Percentiles rank a stretch among this genome's conserved stretches.
Evolutionary conservation across 495 filamentous ascomycete genomes (phyloP).

Genomic region (Trichocladium uniseriatum): DNA sequence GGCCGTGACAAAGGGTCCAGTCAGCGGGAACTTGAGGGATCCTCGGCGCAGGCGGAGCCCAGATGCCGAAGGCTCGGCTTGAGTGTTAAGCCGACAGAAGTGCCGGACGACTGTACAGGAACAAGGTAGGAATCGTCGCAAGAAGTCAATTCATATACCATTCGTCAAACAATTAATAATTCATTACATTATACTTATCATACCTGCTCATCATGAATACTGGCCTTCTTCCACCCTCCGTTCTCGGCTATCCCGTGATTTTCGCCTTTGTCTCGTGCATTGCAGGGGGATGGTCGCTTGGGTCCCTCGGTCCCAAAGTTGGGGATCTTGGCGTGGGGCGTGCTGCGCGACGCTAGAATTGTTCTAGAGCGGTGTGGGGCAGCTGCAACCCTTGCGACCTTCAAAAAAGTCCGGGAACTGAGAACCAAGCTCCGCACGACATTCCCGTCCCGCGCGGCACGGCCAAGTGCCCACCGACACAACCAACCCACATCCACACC

Average conservation of each 20-base stretch:
- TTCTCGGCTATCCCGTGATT: no score
- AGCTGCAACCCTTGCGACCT: not conserved
- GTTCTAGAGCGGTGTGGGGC: constrained; percentile 18
- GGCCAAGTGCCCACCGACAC: not conserved
- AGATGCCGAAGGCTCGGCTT: constrained; percentile 12
- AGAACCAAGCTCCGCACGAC: not conserved
- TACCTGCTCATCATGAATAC: no score
- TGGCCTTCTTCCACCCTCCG: no score
- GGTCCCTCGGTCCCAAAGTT: no score
- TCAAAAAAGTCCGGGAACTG: not conserved
- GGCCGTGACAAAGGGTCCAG: constrained; percentile 1
- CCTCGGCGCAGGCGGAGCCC: constrained; percentile 6
- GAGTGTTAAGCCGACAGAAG: not conserved
- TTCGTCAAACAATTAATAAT: no score
- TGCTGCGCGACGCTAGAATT: constrained; percentile 25
- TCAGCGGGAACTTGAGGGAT: not conserved
- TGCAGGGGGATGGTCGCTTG: no score
- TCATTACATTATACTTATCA: no score
- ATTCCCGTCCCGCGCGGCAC: constrained; percentile 5
- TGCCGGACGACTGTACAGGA: no score
- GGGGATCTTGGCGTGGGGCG: no score
- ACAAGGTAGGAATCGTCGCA: no score
- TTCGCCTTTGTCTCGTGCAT: no score
- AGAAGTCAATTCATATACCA: no score
- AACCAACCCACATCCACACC: not conserved